Evolutionary conservation across 768 basidiomycete species (phyloP).

Genomic region (Rhizopogon vesiculosus): DNA sequence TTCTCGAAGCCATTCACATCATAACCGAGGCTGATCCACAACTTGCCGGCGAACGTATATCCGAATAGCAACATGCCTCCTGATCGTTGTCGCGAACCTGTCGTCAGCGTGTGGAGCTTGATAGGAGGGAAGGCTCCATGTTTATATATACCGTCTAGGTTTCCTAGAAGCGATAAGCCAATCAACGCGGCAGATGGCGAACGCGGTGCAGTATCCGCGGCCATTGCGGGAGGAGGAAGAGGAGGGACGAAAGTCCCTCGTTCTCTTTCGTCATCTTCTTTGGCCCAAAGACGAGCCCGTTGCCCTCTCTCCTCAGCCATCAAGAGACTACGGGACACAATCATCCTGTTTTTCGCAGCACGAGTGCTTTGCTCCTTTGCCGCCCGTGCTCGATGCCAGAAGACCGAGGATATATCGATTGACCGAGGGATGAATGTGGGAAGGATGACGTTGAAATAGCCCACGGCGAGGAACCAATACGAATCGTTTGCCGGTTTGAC

Average conservation of each 20-base stretch:
- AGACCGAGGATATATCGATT: constrained; percentile 35
- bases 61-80: constrained; percentile 82
- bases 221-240: constrained; percentile 16
- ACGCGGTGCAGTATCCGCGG: constrained; percentile 23
- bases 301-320: constrained; percentile 63
- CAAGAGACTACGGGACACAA: constrained; percentile 53
- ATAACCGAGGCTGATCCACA: constrained; percentile 80
- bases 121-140: constrained; percentile 55
- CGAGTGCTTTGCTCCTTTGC: constrained; percentile 65
- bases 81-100: constrained; percentile 75
- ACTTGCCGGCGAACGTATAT: constrained; percentile 67
- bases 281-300: constrained; percentile 63
- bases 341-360: constrained; percentile 61
- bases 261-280: constrained; percentile 67
- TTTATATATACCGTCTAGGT: constrained; percentile 77
- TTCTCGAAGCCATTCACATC: constrained; percentile 72
- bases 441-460: constrained; percentile 79
- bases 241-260: constrained; percentile 33
- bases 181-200: constrained; percentile 61
- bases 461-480: constrained; percentile 80
- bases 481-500: constrained; percentile 47
- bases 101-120: constrained; percentile 69
- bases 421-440: constrained; percentile 62
- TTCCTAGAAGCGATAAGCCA: constrained; percentile 80
- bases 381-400: constrained; percentile 71